Percentiles rank a stretch among this genome's conserved stretches.
These are phyloP conservation scores for Globisporangium lucens DNA, from an alignment of 352 stramenopile genomes.

Conservation along the genomic window DNA sequence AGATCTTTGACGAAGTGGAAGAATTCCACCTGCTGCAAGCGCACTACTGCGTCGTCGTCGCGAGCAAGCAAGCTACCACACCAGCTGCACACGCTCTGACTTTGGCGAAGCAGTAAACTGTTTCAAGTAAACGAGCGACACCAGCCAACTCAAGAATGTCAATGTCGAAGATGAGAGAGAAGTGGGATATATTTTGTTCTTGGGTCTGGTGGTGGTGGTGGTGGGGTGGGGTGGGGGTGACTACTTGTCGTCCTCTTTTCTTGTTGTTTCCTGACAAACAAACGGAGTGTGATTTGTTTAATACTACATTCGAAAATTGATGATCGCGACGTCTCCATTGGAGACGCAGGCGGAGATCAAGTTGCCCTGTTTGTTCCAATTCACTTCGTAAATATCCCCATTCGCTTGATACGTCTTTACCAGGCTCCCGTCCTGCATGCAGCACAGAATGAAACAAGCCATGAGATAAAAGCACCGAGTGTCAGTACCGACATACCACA, in stretches of 20 bases:
- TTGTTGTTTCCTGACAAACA: constrained; percentile 11
- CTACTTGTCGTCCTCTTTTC: constrained; percentile 15
- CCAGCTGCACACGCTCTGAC: constrained; percentile 30
- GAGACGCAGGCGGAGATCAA: constrained; percentile 86
- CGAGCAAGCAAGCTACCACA: constrained; percentile 40
- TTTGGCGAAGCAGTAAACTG: constrained; percentile 16
- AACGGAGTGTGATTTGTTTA: constrained; percentile 37
- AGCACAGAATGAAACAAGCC: not conserved
- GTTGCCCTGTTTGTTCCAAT: constrained; percentile 93
- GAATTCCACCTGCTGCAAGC: constrained; percentile 90
- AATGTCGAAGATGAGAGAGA: constrained; percentile 9
- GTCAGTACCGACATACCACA: constrained; percentile 30
- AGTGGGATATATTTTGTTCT: constrained; percentile 20
- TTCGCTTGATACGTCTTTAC: constrained; percentile 88
- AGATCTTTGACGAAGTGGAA: constrained; percentile 92
- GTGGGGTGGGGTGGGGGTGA: not conserved
- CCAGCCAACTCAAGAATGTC: constrained; percentile 2
- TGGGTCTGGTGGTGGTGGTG: not conserved
- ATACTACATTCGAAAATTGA: constrained; percentile 91
- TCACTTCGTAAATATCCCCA: constrained; percentile 99
- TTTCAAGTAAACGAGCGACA: not conserved
- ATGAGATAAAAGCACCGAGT: not conserved
- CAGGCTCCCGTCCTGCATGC: constrained; percentile 69
- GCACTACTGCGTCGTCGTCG: constrained; percentile 90
- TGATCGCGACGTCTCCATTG: constrained; percentile 83